These are phyloP conservation scores for Phanerodontia chrysosporium DNA, from an alignment of 768 basidiomycete genomes.

Conservation along the genomic window DNA sequence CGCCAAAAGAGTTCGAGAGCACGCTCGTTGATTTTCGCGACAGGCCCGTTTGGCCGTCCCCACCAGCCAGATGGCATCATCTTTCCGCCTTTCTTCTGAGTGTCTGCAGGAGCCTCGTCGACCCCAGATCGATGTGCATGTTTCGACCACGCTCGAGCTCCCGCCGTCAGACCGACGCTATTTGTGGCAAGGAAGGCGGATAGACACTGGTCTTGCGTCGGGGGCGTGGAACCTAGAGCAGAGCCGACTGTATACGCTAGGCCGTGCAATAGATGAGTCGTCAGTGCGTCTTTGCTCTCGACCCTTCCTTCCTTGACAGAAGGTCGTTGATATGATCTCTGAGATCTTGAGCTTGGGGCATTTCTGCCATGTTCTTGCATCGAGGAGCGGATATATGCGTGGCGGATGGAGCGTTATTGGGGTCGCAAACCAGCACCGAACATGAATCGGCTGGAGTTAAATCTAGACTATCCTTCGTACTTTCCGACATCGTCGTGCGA, in stretches of 20 bases:
- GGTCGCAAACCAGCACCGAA: too few species aligned
- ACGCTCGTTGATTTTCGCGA: slow-evolving; percentile 46
- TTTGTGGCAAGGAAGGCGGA: slow-evolving; percentile 49
- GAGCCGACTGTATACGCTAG: slow-evolving; percentile 60
- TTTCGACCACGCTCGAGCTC: slow-evolving; percentile 65
- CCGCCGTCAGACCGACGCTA: slow-evolving; percentile 48
- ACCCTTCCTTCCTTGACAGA: not conserved
- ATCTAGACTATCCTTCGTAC: too few species aligned
- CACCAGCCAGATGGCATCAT: slow-evolving; percentile 45
- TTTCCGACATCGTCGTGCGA: too few species aligned
- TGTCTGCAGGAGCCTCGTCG: slow-evolving; percentile 16
- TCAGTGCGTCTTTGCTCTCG: slow-evolving; percentile 26
- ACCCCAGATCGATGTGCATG: slow-evolving; percentile 45
- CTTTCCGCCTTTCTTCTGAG: slow-evolving; percentile 1
- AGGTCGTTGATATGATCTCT: not conserved
- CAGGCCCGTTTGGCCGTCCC: slow-evolving; percentile 53
- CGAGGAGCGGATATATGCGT: not conserved
- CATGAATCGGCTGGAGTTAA: too few species aligned
- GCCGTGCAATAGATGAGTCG: slow-evolving; percentile 43
- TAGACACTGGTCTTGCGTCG: slow-evolving; percentile 45
- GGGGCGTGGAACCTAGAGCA: slow-evolving; percentile 48
- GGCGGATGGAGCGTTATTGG: too few species aligned
- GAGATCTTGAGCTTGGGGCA: not conserved
- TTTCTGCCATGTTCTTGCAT: not conserved
- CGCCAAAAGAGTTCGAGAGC: slow-evolving; percentile 49